Evolutionary conservation across 768 basidiomycete genomes (phyloP), one percentile per base, ranked within the genome.

Genomic region (Russula griseocarnosa): DNA sequence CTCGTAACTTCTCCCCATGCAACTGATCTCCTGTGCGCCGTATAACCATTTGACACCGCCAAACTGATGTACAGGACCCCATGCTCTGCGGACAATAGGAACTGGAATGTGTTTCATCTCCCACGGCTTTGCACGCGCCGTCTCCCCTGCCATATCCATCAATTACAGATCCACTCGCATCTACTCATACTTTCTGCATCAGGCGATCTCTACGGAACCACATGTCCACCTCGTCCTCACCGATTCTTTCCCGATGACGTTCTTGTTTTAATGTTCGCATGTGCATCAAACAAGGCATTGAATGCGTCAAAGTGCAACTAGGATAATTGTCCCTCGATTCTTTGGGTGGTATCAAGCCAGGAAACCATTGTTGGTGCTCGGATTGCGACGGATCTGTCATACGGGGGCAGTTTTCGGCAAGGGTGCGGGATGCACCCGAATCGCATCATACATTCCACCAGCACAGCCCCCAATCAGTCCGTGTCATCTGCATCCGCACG

Each of bases 391-490:
- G 22, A 73, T 86, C 52, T 81, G 84, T 59, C 74, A 78, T 9
- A 74, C 78, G 0, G 72, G 75, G 36, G 71, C 74, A 14, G 77
- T 72, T 18, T 63, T 83, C 30, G 74, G 76, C 14, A 78, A 78
- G 64, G 81, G 81, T 44, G 76, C 79, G 77, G 82, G n/a, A 66
- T 87, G 9, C 81, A 83, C 65, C 85, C 86, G 3, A 87, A 86
- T 71, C 79, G 80, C 64, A 74, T 84, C 40, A 71, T 75, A 7
- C 63, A 30, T 24, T 22, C 59, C 8, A n/a, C 59, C 18, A 44
- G 42, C 49, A 24, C 49, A 13, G 14, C 47, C 18, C 9, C 46
- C 55, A 42, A 42, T 26, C 20, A 47, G 28, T 11, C 53, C 30
- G 26, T 44, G 6, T 9, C 54, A 30, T 34, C 54, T 30, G 36